Base-by-base conservation (phyloP, 345 rosid genomes). In the Moringa oleifera region DNA sequence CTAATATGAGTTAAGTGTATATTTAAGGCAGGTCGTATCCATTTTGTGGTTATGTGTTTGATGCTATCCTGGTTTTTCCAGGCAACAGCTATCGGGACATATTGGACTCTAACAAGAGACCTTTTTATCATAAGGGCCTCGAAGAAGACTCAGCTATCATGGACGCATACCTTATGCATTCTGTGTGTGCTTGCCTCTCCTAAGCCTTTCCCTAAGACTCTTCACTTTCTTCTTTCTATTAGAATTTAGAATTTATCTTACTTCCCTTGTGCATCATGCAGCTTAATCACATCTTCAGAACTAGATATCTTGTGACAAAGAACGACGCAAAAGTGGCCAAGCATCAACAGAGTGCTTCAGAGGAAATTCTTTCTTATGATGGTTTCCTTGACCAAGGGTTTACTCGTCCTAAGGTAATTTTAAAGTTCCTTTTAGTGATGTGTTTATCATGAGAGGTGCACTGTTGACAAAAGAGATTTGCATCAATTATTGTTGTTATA, bases 381-480 rank as follows among this genome's bases (percentile, higher is more conserved):
- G 77, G 61, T 65, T 81, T 81, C 64, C 90, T 79, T 76, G 98
- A 93, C 74, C 97, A 75, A 57, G 98, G 98, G 60, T 93, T 89
- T 72, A 88, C 98, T 66, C 98, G 98, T 76, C 90, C 98, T 19
- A 90, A 93, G 98, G 98, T 93, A 73, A 50, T 31, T 17, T 66
- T 28, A 18, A n/a, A 59, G 58, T 70, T 22, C 58, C 36, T 62
- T 71, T 11, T 41, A 1, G 2, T 41, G 47, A 41, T 11, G 47
- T 11, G 47, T 1, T 41, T 41, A 15, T 15, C 47, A 15, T 7
- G 1, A 41, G 1, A 4, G 13, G 1, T 41, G 17, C 47, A 41
- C 17, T 41, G 3, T 28, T 28, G 33, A 28, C 33, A 28, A 2
- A 28, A 28, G 8, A 28, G 33, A 3, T 41, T 41, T 41, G 47